Evolutionary conservation across 345 rosid species (phyloP).

Genomic region (Stellera chamaejasme): DNA sequence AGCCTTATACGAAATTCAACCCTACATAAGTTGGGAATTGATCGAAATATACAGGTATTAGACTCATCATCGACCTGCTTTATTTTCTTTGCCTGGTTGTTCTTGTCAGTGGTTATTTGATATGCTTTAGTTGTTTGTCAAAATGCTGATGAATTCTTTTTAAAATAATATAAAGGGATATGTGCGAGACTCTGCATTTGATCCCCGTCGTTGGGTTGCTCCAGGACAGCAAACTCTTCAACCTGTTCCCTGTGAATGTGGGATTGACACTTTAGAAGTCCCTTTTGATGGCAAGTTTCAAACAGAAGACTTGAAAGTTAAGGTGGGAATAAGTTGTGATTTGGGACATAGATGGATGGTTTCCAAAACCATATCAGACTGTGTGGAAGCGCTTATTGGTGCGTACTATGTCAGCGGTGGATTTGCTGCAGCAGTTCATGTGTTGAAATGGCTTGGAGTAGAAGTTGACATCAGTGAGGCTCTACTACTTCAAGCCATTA

Average conservation of each 20-base stretch:
- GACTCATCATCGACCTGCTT: background rate
- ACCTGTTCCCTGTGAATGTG: slow-evolving; percentile 58
- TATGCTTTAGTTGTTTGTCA: background rate
- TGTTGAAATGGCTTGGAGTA: slow-evolving; percentile 76
- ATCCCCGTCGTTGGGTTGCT: slow-evolving; percentile 89
- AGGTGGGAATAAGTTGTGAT: slow-evolving; percentile 60
- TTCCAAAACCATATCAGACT: slow-evolving; percentile 79
- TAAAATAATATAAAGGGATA: slow-evolving; percentile 37
- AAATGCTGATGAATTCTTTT: too few relatives aligned
- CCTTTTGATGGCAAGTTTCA: slow-evolving; percentile 57
- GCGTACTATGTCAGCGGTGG: slow-evolving; percentile 75
- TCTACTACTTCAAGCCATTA: slow-evolving; percentile 37
- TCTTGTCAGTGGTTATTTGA: background rate
- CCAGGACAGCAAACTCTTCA: slow-evolving; percentile 60
- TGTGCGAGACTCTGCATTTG: slow-evolving; percentile 67
- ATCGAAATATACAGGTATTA: slow-evolving; percentile 59
- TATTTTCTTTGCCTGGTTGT: background rate
- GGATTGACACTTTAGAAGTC: slow-evolving; percentile 54
- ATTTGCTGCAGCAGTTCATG: slow-evolving; percentile 45
- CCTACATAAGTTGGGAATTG: slow-evolving; percentile 55
- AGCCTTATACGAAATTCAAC: slow-evolving; percentile 50
- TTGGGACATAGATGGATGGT: slow-evolving; percentile 82
- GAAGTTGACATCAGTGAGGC: slow-evolving; percentile 42
- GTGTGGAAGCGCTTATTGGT: slow-evolving; percentile 82
- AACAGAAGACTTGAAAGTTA: slow-evolving; percentile 35